Evolutionary conservation across 495 filamentous ascomycete genomes (phyloP).

Genomic region (Pyrenula aspistea): DNA sequence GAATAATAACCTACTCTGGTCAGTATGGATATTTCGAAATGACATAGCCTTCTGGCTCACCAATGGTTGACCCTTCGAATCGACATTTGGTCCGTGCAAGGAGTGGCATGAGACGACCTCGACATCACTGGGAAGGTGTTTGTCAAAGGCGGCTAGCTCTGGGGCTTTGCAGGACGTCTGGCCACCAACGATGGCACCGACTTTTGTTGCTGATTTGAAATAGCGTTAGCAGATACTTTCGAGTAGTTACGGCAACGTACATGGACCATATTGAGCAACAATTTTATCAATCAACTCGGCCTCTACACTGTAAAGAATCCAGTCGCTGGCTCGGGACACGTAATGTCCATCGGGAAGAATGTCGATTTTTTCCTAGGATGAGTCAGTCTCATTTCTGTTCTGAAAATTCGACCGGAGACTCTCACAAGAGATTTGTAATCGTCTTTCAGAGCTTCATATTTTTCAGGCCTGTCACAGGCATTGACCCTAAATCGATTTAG

Average conservation of each 20-base stretch:
- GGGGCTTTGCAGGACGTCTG: constrained; percentile 98
- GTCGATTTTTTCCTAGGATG: constrained; percentile 31
- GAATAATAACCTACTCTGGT: constrained; percentile 58
- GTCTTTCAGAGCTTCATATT: constrained; percentile 58
- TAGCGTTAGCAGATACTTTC: not conserved
- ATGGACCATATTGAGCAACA: constrained; percentile 77
- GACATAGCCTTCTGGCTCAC: constrained; percentile 27
- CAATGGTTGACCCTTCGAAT: constrained; percentile 76
- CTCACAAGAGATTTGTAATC: constrained; percentile 68
- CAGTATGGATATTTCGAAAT: not conserved
- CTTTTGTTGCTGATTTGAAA: constrained; percentile 63
- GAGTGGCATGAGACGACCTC: constrained; percentile 96
- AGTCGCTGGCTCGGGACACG: constrained; percentile 89
- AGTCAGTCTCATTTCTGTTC: constrained; percentile 25
- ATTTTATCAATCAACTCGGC: constrained; percentile 78
- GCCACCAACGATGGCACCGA: constrained; percentile 86
- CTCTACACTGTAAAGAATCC: constrained; percentile 96
- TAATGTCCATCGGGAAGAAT: constrained; percentile 88
- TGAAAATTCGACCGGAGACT: constrained; percentile 22
- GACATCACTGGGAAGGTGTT: constrained; percentile 75
- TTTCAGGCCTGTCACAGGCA: constrained; percentile 84
- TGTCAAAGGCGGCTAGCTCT: constrained; percentile 87
- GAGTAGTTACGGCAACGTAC: constrained; percentile 42
- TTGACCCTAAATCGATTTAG: constrained; percentile 52
- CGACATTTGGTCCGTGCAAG: constrained; percentile 84